Percentiles rank a stretch among this genome's conserved stretches.
These are phyloP conservation scores for Grammothele lineata DNA, from an alignment of 768 basidiomycete genomes.

Conservation along the genomic window DNA sequence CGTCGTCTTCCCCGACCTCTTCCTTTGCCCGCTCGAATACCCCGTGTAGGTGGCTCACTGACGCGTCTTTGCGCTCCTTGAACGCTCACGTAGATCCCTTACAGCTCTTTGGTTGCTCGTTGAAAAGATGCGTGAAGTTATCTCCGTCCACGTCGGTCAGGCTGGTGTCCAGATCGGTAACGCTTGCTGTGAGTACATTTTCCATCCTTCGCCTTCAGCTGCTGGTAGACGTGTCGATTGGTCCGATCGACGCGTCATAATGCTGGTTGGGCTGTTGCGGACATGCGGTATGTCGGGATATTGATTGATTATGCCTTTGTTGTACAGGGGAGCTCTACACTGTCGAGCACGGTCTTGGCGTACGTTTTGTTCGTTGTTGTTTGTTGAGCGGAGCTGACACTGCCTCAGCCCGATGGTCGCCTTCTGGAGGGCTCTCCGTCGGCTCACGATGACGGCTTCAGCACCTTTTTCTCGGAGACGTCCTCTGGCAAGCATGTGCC, in stretches of 20 bases:
- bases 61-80: background rate
- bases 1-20: slow-evolving; percentile 28
- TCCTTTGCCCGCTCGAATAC: slow-evolving; percentile 21
- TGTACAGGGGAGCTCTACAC: slow-evolving; percentile 94
- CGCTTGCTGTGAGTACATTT: slow-evolving; percentile 83
- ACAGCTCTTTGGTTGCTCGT: slow-evolving; percentile 19
- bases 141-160: slow-evolving; percentile 98
- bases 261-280: too few relatives aligned
- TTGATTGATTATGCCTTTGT: background rate
- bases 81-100: background rate
- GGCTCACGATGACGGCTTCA: slow-evolving; percentile 85
- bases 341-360: slow-evolving; percentile 96
- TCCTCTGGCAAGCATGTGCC: slow-evolving; percentile 96
- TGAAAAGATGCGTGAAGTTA: slow-evolving; percentile 84
- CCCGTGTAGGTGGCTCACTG: slow-evolving; percentile 19
- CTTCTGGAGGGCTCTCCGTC: slow-evolving; percentile 74
- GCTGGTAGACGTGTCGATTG: background rate
- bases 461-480: slow-evolving; percentile 99
- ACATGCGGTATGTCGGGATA: too few relatives aligned
- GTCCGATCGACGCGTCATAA: slow-evolving; percentile 15
- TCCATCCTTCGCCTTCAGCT: background rate
- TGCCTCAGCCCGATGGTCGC: slow-evolving; percentile 88
- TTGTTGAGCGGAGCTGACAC: slow-evolving; percentile 2
- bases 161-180: slow-evolving; percentile 98
- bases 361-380: slow-evolving; percentile 38